A percentile compares a stretch with the other conserved stretches of the same genome.
Conservation (phyloP, 2,329 filamentous ascomycete genomes). For the Aureobasidium sp. region DNA sequence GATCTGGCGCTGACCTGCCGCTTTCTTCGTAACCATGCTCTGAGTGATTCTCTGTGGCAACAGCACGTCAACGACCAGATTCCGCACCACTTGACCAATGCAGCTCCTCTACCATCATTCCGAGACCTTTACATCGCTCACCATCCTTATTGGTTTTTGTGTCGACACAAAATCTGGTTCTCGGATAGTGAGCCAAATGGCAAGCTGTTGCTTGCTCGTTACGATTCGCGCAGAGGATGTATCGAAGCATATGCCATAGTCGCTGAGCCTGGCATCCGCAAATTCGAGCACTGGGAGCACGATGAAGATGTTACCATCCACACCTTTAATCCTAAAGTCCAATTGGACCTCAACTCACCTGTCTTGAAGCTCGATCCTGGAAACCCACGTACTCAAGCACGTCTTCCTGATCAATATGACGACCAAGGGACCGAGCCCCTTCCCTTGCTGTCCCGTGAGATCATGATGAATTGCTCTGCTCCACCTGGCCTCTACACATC, state of each 20-base stretch:
- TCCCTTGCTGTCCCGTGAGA: constrained; percentile 35
- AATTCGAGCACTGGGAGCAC: constrained; percentile 55
- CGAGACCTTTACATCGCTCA: constrained; percentile 64
- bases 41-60: constrained; percentile 64
- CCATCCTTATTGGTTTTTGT: constrained; percentile 76
- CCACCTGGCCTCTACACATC: constrained; percentile 50
- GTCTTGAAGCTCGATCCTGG: constrained; percentile 40
- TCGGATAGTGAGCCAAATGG: constrained; percentile 65
- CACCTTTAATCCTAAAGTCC: constrained; percentile 60
- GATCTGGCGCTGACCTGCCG: constrained; percentile 53
- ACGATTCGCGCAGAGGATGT: constrained; percentile 60
- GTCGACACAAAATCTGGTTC: constrained; percentile 78
- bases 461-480: constrained; percentile 38
- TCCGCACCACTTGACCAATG: constrained; percentile 44
- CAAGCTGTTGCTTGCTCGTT: constrained; percentile 66
- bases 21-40: constrained; percentile 47
- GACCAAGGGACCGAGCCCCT: constrained; percentile 15
- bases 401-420: constrained; percentile 10
- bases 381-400: constrained; percentile 16
- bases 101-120: constrained; percentile 55
- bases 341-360: constrained; percentile 66
- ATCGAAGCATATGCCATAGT: constrained; percentile 76
- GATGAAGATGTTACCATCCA: constrained; percentile 61
- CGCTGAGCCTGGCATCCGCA: constrained; percentile 49
- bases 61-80: constrained; percentile 59